Evolutionary conservation across 1,284 basidiomycete genomes (phyloP), one percentile per base, ranked within the genome.

Genomic region (Malassezia nana): DNA sequence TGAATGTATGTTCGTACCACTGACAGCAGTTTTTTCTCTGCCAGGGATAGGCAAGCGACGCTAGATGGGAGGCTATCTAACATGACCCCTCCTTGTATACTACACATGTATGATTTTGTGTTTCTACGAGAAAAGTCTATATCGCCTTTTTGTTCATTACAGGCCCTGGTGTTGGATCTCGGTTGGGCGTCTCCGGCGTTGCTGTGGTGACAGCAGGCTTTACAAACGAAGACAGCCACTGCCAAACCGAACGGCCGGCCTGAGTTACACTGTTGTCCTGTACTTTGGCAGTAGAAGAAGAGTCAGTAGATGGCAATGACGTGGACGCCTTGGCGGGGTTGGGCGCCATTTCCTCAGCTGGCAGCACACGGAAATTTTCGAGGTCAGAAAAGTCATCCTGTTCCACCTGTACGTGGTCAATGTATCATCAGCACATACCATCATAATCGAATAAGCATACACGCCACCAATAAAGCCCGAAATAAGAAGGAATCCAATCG

Each of bases 1-100:
- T 61, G 83, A 84, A 32, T 65, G 53, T 58, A 50, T 42, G 48
- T 64, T 0, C 4, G 4, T 5, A 16, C 10, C 32, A 41, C 33
- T 40, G 18, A 28, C 32, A 7, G 9, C 42, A 61, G 59, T 72
- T 55, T 69, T 72, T 50, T 58, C 66, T 1, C 48, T 69, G 8
- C 69, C 69, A 2, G 67, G 66, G 0, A 42, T 72, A 13, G 66
- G 58, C 2, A 63, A 66, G 43, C 42, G 43, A 24, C 32, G 48
- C 15, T 55, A 43, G 28, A 15, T 15, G 6, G 4, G 29, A 18
- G 2, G 28, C 9, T 3, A 31, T 7, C 7, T 20, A 6, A 15
- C 13, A 31, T 29, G 20, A 22, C 13, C 29, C 30, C 4, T 28
- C 29, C 9, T 13, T 45, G 28, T 30, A 45, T 10, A 20, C 24